phyloP scores from a whole-genome alignment of 2,329 filamentous ascomycete species.

The Magnaporthiopsis poae region DNA sequence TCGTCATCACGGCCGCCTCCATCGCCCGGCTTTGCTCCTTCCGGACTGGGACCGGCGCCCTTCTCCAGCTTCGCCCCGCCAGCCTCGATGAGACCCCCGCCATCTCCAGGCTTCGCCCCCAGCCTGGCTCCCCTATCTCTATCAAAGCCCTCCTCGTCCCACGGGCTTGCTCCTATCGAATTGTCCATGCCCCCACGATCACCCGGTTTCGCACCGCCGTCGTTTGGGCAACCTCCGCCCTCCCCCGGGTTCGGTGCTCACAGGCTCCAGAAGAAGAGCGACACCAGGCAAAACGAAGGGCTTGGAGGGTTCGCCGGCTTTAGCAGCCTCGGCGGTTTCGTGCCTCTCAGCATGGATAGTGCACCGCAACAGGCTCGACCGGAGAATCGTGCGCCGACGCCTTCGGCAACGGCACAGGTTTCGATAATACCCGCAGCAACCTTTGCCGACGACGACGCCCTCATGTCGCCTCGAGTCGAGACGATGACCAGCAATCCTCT shows the following conservation, averaged over 20 bases:
- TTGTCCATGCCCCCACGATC: conserved; percentile 23
- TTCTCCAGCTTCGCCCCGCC: conserved; percentile 4
- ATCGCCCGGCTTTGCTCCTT: conserved; percentile 6
- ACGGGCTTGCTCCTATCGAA: conserved; percentile 11
- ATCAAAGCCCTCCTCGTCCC: conserved; percentile 19
- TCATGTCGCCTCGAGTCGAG: conserved; percentile 63
- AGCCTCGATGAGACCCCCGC: conserved; percentile 7
- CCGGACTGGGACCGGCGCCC: conserved; percentile 6
- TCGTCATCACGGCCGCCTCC: conserved; percentile 1
- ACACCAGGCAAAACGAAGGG: conserved; percentile 4
- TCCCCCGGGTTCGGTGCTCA: conserved; percentile 36
- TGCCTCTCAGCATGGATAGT: conserved; percentile 16
- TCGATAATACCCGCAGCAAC: conserved; percentile 21
- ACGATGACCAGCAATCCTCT: conserved; percentile 63
- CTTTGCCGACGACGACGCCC: conserved; percentile 38
- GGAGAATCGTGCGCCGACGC: conserved; percentile 12
- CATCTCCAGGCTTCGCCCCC: conserved; percentile 5
- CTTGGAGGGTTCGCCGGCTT: conserved; percentile 20
- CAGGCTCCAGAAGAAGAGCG: conserved; percentile 23
- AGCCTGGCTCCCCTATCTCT: conserved; percentile 7
- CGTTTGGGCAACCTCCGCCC: conserved; percentile 29
- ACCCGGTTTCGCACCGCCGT: conserved; percentile 24
- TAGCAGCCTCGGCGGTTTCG: conserved; percentile 25
- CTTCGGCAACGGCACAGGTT: conserved; percentile 25
- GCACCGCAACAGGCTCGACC: conserved; percentile 12